phyloP scores from a whole-genome alignment of 805 yeast species.

The Brettanomyces custersianus region DNA sequence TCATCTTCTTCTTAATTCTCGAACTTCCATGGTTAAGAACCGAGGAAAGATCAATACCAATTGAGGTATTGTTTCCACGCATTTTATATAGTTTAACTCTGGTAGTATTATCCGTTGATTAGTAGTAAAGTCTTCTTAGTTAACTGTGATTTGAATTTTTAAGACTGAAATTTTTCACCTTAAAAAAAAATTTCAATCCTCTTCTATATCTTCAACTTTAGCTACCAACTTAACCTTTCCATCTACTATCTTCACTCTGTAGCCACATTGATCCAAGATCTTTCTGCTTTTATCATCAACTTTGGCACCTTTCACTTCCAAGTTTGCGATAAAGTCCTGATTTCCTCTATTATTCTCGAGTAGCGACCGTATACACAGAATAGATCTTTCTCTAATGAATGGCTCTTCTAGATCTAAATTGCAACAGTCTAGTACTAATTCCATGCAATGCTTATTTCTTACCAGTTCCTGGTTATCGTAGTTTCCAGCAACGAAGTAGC shows the following conservation, averaged over 20 bases:
- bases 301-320: constrained; percentile 68
- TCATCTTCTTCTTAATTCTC: constrained; percentile 72
- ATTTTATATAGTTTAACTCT: too few relatives aligned
- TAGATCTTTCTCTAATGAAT: constrained; percentile 74
- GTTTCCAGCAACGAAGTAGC: constrained; percentile 45
- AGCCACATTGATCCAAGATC: constrained; percentile 54
- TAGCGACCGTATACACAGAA: constrained; percentile 66
- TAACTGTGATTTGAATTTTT: not conserved
- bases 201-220: not conserved
- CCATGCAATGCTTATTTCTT: constrained; percentile 60
- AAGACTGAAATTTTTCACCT: constrained; percentile 1
- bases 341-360: constrained; percentile 57
- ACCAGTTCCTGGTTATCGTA: constrained; percentile 56
- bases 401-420: constrained; percentile 86
- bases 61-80: not conserved
- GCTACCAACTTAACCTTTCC: constrained; percentile 57
- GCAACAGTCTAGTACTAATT: constrained; percentile 68
- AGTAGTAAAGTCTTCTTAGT: too few relatives aligned
- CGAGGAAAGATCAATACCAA: constrained; percentile 20
- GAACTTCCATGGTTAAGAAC: constrained; percentile 27
- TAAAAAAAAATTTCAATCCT: not conserved
- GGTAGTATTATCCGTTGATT: too few relatives aligned
- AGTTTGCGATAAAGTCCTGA: constrained; percentile 63
- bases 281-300: constrained; percentile 45
- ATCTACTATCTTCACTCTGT: constrained; percentile 59